Evolutionary conservation across 2,329 filamentous ascomycete species (phyloP), one percentile per base, ranked within the genome.

Genomic region (Lachnellula arida): DNA sequence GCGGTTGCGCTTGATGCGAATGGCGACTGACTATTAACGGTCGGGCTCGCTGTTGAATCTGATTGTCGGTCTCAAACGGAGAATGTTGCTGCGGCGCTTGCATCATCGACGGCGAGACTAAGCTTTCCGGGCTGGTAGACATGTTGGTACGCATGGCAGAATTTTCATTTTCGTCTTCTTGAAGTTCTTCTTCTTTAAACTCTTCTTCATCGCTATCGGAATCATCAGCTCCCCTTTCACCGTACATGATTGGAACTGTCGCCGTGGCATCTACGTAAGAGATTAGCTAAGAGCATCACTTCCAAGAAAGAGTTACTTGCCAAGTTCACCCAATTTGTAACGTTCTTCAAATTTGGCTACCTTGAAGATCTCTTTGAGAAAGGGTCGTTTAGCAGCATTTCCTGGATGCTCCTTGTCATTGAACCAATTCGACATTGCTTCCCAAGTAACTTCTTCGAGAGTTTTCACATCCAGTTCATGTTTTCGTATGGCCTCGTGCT

Each of bases 341-440:
- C 78, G 73, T 65, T 85, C 81, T 60, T 87, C 80, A 32, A 74
- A 69, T 54, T 71, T 76, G 0, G 83, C 83, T 32, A 87, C 76
- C 58, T 78, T 80, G 72, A 87, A 86, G 8, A 86, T 79, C 63
- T 86, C 82, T 52, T 76, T 79, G 8, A 87, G 65, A 48, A 76
- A 82, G 0, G 75, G 74, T 55, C 75, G 77, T 72, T 86, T 86
- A 59, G 73, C 74, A 2, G 70, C 69, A 55, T 86, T 86, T 43
- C 74, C 75, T 0, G 76, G 74, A 25, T 75, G 73, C 2, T 81
- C 78, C 53, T 78, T 79, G 59, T 85, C 81, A 14, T 75, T 72
- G 56, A 85, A 86, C 70, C 82, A 86, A 15, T 74, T 71, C 0
- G 79, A 79, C 28, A 86, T 73, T 0, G 79, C 79, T 54, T 87